Percentiles rank a stretch among this genome's conserved stretches.
phyloP scores from a whole-genome alignment of 2,329 filamentous ascomycete species.

The Cercospora citrullina region DNA sequence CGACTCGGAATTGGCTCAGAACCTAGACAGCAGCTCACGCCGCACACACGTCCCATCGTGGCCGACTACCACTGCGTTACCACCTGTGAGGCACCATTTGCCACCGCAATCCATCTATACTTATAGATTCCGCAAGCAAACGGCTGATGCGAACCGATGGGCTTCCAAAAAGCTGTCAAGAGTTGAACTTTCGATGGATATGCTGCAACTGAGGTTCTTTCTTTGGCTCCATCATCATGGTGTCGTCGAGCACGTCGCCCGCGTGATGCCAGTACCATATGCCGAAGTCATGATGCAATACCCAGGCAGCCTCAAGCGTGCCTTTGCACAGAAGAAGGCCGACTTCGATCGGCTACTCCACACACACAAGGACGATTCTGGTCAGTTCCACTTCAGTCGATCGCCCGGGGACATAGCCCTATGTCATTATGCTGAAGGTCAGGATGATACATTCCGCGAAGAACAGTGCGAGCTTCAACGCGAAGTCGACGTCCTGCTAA shows the following conservation, averaged over 20 bases:
- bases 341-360: slow-evolving; percentile 8
- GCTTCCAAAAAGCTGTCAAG: slow-evolving; percentile 47
- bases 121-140: slow-evolving; percentile 34
- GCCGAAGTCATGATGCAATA: slow-evolving; percentile 19
- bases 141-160: slow-evolving; percentile 38
- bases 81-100: slow-evolving; percentile 26
- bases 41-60: slow-evolving; percentile 31
- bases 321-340: slow-evolving; percentile 13
- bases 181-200: slow-evolving; percentile 44
- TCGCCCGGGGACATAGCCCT: slow-evolving; percentile 22
- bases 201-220: slow-evolving; percentile 43
- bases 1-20: slow-evolving; percentile 27
- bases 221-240: slow-evolving; percentile 27
- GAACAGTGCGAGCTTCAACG: slow-evolving; percentile 31
- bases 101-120: slow-evolving; percentile 52
- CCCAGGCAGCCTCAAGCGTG: not conserved
- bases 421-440: slow-evolving; percentile 42
- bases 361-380: not conserved
- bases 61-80: slow-evolving; percentile 45
- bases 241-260: slow-evolving; percentile 21
- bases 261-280: slow-evolving; percentile 31
- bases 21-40: slow-evolving; percentile 21
- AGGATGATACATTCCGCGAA: slow-evolving; percentile 39
- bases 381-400: slow-evolving; percentile 1
- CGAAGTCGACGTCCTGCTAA: slow-evolving; percentile 30